Conservation (phyloP, 2,329 filamentous ascomycete species). For the Cryphonectria nitschkei region DNA sequence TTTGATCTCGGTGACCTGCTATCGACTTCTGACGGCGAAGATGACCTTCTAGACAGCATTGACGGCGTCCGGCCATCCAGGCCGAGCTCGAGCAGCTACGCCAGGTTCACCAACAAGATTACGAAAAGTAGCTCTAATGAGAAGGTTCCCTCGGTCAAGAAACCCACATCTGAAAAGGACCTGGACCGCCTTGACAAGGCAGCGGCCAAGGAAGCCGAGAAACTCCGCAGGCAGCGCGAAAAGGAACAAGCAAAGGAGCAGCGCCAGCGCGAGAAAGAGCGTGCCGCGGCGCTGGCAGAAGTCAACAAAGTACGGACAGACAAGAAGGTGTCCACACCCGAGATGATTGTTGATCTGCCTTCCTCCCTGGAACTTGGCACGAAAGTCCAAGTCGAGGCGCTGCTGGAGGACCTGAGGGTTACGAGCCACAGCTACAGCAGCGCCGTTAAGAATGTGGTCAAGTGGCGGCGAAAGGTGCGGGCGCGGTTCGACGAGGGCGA, state of each 20-base stretch:
- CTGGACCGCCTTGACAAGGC: slow-evolving; percentile 46
- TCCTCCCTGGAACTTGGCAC: slow-evolving; percentile 54
- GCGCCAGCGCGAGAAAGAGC: slow-evolving; percentile 65
- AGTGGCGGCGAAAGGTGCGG: slow-evolving; percentile 71
- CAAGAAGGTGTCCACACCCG: slow-evolving; percentile 72
- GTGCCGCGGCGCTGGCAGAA: slow-evolving; percentile 67
- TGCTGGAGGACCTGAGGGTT: slow-evolving; percentile 57
- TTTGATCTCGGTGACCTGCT: slow-evolving; percentile 42
- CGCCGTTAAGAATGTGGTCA: slow-evolving; percentile 57
- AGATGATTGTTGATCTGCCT: slow-evolving; percentile 79
- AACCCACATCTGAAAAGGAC: slow-evolving; percentile 27
- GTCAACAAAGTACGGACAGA: slow-evolving; percentile 75
- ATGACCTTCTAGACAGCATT: slow-evolving; percentile 55
- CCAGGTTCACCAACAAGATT: slow-evolving; percentile 7
- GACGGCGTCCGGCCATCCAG: slow-evolving; percentile 38
- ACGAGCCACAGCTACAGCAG: slow-evolving; percentile 50
- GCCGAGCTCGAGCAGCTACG: slow-evolving; percentile 23
- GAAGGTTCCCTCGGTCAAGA: slow-evolving; percentile 31
- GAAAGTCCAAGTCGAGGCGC: slow-evolving; percentile 49
- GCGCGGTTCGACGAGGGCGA: slow-evolving; percentile 63
- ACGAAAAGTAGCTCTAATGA: slow-evolving; percentile 20
- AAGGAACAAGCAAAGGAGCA: slow-evolving; percentile 64
- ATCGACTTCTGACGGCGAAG: slow-evolving; percentile 28
- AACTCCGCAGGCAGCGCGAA: slow-evolving; percentile 58
- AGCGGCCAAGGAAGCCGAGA: slow-evolving; percentile 56